phyloP scores from a whole-genome alignment of 805 yeast genomes.

The Citeromyces matritensis region DNA sequence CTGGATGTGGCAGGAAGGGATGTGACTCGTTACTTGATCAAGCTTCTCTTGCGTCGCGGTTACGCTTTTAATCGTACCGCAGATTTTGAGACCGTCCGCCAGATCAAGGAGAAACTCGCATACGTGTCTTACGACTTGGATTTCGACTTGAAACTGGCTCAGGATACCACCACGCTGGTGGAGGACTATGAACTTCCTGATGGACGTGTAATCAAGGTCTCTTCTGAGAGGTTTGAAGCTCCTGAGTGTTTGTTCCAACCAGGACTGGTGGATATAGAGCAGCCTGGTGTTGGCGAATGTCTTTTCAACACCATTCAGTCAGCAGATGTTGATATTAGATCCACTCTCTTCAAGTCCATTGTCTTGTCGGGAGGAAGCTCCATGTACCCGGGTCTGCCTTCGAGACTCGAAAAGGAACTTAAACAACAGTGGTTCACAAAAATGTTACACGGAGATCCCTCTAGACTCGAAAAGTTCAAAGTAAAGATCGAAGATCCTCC shows the following conservation, averaged over 20 bases:
- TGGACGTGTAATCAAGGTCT: conserved; percentile 86
- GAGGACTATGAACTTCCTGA: conserved; percentile 91
- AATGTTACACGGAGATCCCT: conserved; percentile 76
- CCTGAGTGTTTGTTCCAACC: conserved; percentile 98
- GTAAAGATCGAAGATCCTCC: conserved; percentile 98
- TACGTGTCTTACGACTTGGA: conserved; percentile 91
- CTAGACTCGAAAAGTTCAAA: conserved; percentile 81
- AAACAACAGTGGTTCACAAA: conserved; percentile 91
- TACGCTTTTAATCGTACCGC: conserved; percentile 98
- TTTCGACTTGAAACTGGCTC: conserved; percentile 73
- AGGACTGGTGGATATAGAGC: conserved; percentile 85
- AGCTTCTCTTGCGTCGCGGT: conserved; percentile 83
- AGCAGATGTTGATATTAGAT: conserved; percentile 88
- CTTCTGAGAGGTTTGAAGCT: conserved; percentile 92
- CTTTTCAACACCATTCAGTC: conserved; percentile 86
- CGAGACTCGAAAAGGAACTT: conserved; percentile 87
- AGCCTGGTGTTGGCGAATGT: conserved; percentile 91
- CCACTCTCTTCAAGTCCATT: conserved; percentile 79
- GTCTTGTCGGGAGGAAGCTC: conserved; percentile 96
- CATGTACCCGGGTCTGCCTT: conserved; percentile 97
- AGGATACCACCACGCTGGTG: conserved; percentile 91
- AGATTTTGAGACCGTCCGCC: conserved; percentile 96
- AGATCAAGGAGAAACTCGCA: conserved; percentile 90
- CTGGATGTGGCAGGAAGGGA: conserved; percentile 97
- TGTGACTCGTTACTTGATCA: conserved; percentile 92